Conservation (phyloP, 805 yeast species). For the Myxozyma lipomycoides region DNA sequence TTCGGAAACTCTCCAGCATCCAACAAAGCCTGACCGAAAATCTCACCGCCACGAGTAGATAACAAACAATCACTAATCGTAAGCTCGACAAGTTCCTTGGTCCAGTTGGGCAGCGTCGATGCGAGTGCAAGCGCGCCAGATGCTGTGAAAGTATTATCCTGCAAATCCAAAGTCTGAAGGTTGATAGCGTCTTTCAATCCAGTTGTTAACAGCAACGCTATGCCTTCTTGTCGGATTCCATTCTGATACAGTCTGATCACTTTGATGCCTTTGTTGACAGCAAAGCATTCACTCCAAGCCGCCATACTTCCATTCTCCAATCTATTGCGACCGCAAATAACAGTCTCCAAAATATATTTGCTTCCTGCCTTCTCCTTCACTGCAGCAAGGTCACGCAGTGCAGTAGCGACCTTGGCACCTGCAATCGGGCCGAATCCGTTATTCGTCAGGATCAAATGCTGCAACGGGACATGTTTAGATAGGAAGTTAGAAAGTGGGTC, state of each 20-base stretch:
- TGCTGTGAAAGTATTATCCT: conserved; percentile 89
- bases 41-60: conserved; percentile 71
- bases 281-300: conserved; percentile 78
- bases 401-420: conserved; percentile 88
- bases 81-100: conserved; percentile 59
- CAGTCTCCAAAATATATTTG: conserved; percentile 51
- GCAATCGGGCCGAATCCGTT: conserved; percentile 99
- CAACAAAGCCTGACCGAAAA: conserved; percentile 42
- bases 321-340: conserved; percentile 95
- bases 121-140: conserved; percentile 65
- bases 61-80: conserved; percentile 86
- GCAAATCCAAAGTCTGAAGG: conserved; percentile 73
- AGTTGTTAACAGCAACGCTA: conserved; percentile 62
- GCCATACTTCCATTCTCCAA: conserved; percentile 91
- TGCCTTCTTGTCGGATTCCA: conserved; percentile 95
- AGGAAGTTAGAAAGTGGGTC: conserved; percentile 80
- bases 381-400: conserved; percentile 65
- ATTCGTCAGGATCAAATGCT: conserved; percentile 84
- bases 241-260: conserved; percentile 83
- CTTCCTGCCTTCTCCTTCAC: conserved; percentile 52
- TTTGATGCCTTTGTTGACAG: conserved; percentile 66
- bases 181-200: conserved; percentile 64
- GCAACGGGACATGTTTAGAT: conserved; percentile 68
- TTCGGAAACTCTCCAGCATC: conserved; percentile 36
- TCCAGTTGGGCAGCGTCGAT: conserved; percentile 59